Evolutionary conservation across 768 basidiomycete species (phyloP).

Genomic region (Crepidotus variabilis): DNA sequence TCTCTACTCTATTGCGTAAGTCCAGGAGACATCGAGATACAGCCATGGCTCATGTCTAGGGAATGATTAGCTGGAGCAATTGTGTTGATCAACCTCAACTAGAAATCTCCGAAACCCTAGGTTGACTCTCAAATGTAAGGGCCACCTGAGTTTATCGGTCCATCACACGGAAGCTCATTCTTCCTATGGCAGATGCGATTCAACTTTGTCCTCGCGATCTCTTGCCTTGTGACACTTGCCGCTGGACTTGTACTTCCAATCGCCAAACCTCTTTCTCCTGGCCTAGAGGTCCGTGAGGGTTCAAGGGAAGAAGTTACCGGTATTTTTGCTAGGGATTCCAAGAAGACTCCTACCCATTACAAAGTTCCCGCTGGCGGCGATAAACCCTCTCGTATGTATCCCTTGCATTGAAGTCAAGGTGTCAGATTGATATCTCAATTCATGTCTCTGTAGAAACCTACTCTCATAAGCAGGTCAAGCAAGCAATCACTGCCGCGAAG

Average conservation of each 20-base stretch:
- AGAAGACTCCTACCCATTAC: background rate
- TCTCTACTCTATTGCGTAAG: background rate
- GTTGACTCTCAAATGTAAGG: background rate
- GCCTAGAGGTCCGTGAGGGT: background rate
- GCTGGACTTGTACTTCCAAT: background rate
- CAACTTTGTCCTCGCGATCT: background rate
- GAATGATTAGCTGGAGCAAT: too few species aligned
- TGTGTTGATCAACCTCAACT: background rate
- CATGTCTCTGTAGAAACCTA: background rate
- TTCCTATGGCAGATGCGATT: background rate
- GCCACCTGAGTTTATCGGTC: background rate
- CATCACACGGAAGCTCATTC: background rate
- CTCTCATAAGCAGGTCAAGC: background rate
- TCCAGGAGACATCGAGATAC: background rate
- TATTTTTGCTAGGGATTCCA: background rate
- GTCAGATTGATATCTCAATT: background rate
- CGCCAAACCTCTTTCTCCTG: too few species aligned
- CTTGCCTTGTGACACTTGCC: background rate
- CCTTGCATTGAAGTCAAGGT: background rate
- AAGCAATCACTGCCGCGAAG: background rate
- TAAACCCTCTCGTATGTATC: background rate
- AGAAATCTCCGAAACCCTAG: background rate
- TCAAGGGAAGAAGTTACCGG: background rate
- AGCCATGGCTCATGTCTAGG: background rate
- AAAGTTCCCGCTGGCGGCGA: background rate